Evolutionary conservation across 495 filamentous ascomycete species (phyloP).

Genomic region (Penicillium cinerascens): DNA sequence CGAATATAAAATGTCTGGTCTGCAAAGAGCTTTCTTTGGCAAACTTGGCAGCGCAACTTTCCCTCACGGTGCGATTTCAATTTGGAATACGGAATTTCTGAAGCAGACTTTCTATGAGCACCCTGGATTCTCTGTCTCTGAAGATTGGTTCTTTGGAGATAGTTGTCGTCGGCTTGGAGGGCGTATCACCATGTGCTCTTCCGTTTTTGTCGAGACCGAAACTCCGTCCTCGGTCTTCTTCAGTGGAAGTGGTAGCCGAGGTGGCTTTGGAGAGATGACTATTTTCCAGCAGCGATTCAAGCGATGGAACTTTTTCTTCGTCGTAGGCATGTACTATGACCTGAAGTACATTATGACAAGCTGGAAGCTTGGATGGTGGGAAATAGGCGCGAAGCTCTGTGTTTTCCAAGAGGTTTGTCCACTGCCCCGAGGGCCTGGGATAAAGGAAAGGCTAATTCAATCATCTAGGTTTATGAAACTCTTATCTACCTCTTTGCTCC

Average conservation of each 20-base stretch:
- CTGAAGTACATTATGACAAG: slow-evolving; percentile 42
- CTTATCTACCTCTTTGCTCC: slow-evolving; percentile 44
- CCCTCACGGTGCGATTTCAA: slow-evolving; percentile 42
- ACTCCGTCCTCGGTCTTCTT: slow-evolving; percentile 42
- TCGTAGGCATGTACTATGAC: slow-evolving; percentile 46
- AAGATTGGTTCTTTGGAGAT: slow-evolving; percentile 49
- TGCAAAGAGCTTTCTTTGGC: slow-evolving; percentile 39
- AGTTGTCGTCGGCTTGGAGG: slow-evolving; percentile 42
- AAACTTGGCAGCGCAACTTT: slow-evolving; percentile 41
- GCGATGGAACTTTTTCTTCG: slow-evolving; percentile 52
- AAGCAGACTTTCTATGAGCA: slow-evolving; percentile 42
- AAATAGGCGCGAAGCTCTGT: slow-evolving; percentile 57
- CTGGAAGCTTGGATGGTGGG: slow-evolving; percentile 50
- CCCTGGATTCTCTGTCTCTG: slow-evolving; percentile 42
- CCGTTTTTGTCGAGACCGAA: slow-evolving; percentile 48
- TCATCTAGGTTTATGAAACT: slow-evolving; percentile 51
- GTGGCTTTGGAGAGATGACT: slow-evolving; percentile 52
- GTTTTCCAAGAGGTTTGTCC: slow-evolving; percentile 69
- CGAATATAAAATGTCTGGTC: slow-evolving; percentile 44
- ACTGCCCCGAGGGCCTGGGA: no score
- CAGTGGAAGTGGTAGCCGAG: slow-evolving; percentile 32
- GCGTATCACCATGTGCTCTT: slow-evolving; percentile 47
- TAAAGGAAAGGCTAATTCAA: no score
- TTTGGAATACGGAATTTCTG: slow-evolving; percentile 42
- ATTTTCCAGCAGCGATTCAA: slow-evolving; percentile 47